Evolutionary conservation across 140 eudicot species (phyloP).

Genomic region (Ambrosia hybrid): DNA sequence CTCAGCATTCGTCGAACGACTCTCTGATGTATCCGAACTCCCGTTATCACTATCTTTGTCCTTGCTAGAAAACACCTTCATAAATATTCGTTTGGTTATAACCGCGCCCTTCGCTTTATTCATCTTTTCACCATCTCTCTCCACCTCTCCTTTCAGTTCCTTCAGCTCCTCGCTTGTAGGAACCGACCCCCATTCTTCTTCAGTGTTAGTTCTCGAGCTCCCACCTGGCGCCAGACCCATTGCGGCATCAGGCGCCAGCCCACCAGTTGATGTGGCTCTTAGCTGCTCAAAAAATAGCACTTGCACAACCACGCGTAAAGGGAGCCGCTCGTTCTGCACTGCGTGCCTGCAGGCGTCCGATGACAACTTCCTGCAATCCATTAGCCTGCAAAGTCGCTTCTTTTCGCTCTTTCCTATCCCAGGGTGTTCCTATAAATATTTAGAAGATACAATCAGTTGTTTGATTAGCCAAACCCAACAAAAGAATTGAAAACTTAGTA

Average conservation of each 20-base stretch:
- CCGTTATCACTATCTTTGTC: constrained; percentile 72
- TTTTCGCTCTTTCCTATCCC: constrained; percentile 77
- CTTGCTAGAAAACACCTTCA: constrained; percentile 81
- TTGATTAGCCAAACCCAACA: background rate
- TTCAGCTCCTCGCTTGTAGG: constrained; percentile 74
- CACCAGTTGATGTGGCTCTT: constrained; percentile 36
- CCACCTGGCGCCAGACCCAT: constrained; percentile 40
- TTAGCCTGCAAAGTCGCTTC: constrained; percentile 73
- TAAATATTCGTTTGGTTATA: constrained; percentile 57
- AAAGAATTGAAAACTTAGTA: background rate
- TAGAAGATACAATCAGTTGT: background rate
- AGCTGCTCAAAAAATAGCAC: constrained; percentile 88
- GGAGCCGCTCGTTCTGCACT: constrained; percentile 87
- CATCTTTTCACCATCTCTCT: constrained; percentile 26
- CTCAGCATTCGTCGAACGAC: constrained; percentile 59
- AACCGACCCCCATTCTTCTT: constrained; percentile 76
- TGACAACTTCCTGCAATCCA: constrained; percentile 84
- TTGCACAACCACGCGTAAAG: constrained; percentile 84
- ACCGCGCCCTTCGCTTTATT: constrained; percentile 45
- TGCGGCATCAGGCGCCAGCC: constrained; percentile 17
- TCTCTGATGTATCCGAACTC: constrained; percentile 86
- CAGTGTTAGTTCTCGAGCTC: constrained; percentile 83
- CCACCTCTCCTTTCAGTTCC: constrained; percentile 58
- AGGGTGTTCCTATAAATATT: constrained; percentile 63
- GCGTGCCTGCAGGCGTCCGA: constrained; percentile 80